Evolutionary conservation across 768 basidiomycete species (phyloP), one percentile per base, ranked within the genome.

Genomic region (Trametes cubensis): DNA sequence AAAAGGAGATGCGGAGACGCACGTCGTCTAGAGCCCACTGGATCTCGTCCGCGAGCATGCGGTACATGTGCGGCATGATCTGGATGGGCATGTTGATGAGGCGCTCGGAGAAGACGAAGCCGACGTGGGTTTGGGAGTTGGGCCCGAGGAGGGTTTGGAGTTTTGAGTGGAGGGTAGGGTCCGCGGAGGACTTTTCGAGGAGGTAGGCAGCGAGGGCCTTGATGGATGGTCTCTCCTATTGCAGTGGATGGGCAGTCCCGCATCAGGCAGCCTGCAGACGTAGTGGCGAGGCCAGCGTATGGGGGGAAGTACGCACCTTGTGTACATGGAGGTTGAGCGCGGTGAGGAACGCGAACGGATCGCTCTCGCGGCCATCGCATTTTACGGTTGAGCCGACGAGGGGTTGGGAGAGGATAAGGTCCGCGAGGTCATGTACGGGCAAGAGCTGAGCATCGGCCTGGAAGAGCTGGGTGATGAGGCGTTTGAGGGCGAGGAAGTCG

Each of bases 41-140:
- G n/a, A 97, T 78, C 73, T 99, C 96, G 49, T 91, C 86, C 0
- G 79, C 76, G 23, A 98, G 80, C 90, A 98, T 94, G 46, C 81
- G 81, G 74, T 95, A 98, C 87, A 97, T 89, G 1, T 94, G 95
- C 6, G 94, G 90, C 10, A 95, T 82, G 39, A 95, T 85, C 67
- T 98, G 93, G 15, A 94, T 89, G 0, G 96, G 96, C 88, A 99
- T 95, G 73, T 98, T 99, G 66, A 97, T 81, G 53, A 98, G 79
- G 0, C 96, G 82, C 73, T 97, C 94, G 65, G 88, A 90, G 65
- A 99, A 79, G 10, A 98, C 81, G 18, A 97, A 80, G 2, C 93
- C 96, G 48, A 96, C 84, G 63, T 90, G 85, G 17, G 79, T 77
- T 77, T 74, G 39, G 67, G 79, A 73, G 18, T 66, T 52, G 14